Conservation (phyloP, 2,329 filamentous ascomycete species). For the Berkeleyomyces rouxiae region DNA sequence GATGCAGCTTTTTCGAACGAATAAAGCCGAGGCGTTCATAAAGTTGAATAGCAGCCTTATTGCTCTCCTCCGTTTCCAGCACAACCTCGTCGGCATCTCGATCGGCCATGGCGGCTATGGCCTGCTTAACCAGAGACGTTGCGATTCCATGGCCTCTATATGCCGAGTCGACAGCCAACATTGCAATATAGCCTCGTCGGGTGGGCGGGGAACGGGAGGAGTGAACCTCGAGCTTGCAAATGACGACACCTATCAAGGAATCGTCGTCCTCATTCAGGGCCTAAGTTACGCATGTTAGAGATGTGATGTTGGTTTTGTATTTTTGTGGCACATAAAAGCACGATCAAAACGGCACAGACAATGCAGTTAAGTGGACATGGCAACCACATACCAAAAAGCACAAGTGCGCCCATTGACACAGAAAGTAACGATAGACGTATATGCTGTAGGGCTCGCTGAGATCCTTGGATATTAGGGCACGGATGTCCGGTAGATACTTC, state of each 20-base stretch:
- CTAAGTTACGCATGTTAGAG: constrained; percentile 22
- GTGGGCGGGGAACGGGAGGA: constrained; percentile 58
- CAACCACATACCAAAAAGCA: constrained; percentile 62
- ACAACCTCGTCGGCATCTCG: constrained; percentile 84
- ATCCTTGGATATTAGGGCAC: constrained; percentile 85
- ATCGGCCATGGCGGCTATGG: constrained; percentile 78
- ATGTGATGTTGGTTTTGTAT: background rate
- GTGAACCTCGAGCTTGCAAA: constrained; percentile 88
- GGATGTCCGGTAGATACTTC: constrained; percentile 65
- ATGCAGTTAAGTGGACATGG: background rate
- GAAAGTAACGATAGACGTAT: constrained; percentile 95
- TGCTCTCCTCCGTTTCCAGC: constrained; percentile 89
- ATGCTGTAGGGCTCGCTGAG: constrained; percentile 97
- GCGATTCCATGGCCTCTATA: constrained; percentile 77
- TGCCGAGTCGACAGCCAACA: constrained; percentile 76
- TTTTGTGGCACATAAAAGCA: background rate
- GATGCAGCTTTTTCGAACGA: constrained; percentile 77
- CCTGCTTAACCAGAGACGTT: constrained; percentile 71
- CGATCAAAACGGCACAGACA: constrained; percentile 5
- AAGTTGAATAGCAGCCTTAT: constrained; percentile 72
- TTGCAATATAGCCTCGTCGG: constrained; percentile 87
- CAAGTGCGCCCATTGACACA: constrained; percentile 95
- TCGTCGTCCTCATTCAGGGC: constrained; percentile 42
- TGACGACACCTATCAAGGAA: constrained; percentile 70
- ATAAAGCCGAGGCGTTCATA: constrained; percentile 90